Conservation (phyloP, 1,139 yeast genomes). For the Yamadazyma friedrichii region DNA sequence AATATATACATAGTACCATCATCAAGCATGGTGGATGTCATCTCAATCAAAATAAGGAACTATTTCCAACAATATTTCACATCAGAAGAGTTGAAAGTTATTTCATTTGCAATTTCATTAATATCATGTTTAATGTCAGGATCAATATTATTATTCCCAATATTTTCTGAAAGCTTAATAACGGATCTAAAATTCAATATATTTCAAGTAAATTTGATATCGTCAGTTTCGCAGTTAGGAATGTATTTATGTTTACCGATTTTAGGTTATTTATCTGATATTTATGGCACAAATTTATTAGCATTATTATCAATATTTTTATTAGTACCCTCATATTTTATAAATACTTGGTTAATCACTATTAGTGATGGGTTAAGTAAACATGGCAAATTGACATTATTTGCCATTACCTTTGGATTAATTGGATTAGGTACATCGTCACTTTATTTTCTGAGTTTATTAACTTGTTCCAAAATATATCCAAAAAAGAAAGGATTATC, state of each 20-base stretch:
- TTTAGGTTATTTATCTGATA: constrained; percentile 80
- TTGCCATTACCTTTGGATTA: constrained; percentile 38
- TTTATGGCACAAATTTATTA: constrained; percentile 77
- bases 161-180: constrained; percentile 73
- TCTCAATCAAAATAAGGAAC: constrained; percentile 20
- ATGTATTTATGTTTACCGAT: constrained; percentile 83
- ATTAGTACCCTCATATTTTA: constrained; percentile 71
- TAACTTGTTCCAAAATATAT: constrained; percentile 81
- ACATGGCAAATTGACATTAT: constrained; percentile 19
- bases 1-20: background rate
- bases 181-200: constrained; percentile 58
- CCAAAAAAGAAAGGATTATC: constrained; percentile 77
- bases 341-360: constrained; percentile 28
- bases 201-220: constrained; percentile 72
- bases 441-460: constrained; percentile 70
- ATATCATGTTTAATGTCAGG: constrained; percentile 75
- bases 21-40: constrained; percentile 8
- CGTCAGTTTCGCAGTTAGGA: constrained; percentile 75
- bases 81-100: constrained; percentile 24
- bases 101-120: constrained; percentile 40
- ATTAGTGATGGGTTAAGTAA: constrained; percentile 7
- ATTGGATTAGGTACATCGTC: constrained; percentile 85
- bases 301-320: constrained; percentile 62
- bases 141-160: constrained; percentile 74
- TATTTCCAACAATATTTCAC: constrained; percentile 26